Conservation (phyloP, 2,329 filamentous ascomycete genomes). For the Colletotrichum sp. region DNA sequence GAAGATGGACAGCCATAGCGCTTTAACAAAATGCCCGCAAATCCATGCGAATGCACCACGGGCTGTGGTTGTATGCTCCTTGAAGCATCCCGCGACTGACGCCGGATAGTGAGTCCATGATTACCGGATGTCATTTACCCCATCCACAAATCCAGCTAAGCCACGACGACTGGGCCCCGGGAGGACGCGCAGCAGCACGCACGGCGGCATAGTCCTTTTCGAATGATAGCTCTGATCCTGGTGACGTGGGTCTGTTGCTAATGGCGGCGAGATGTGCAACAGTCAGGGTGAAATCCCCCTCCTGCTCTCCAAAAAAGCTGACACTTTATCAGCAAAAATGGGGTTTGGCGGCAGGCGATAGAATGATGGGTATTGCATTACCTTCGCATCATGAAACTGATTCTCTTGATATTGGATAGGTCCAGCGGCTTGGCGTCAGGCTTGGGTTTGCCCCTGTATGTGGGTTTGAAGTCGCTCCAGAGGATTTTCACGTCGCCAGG, state of each 20-base stretch:
- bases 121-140: neutral
- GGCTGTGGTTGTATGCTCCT: neutral
- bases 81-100: neutral
- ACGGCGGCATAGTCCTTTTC: neutral
- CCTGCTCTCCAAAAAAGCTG: slow-evolving; percentile 78
- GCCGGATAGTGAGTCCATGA: neutral
- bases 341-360: neutral
- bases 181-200: neutral
- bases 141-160: slow-evolving; percentile 12
- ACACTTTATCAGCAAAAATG: slow-evolving; percentile 24
- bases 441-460: slow-evolving; percentile 73
- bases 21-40: neutral
- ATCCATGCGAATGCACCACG: neutral
- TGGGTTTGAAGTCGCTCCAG: slow-evolving; percentile 72
- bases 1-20: neutral
- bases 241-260: neutral
- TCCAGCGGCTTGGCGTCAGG: slow-evolving; percentile 66
- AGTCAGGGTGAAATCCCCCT: slow-evolving; percentile 68
- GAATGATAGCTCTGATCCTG: neutral
- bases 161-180: neutral
- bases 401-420: slow-evolving; percentile 63
- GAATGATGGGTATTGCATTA: slow-evolving; percentile 38
- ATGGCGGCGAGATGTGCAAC: slow-evolving; percentile 36
- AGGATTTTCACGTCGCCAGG: slow-evolving; percentile 55
- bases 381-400: slow-evolving; percentile 85